phyloP scores from a whole-genome alignment of 176 grass and related monocot species.

The Cenchrus fungigraminus region DNA sequence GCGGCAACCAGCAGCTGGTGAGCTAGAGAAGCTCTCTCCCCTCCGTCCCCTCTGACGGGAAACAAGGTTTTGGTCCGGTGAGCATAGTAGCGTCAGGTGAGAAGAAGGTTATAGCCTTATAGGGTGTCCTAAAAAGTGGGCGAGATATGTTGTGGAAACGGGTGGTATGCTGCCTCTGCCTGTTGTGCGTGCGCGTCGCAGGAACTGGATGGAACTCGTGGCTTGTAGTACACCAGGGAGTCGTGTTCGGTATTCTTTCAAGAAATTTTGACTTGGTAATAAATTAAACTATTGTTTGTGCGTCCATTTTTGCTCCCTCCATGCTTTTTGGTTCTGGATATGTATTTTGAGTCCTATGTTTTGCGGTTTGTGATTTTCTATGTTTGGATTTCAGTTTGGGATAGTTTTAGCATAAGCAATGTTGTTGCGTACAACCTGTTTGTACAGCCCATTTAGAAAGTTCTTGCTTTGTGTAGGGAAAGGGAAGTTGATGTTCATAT shows the following conservation, averaged over 20 bases:
- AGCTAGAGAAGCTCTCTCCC: slow-evolving; percentile 53
- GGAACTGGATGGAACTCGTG: slow-evolving; percentile 34
- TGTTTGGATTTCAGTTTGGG: background rate
- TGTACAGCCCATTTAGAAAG: background rate
- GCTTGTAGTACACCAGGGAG: slow-evolving; percentile 50
- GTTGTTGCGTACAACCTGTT: background rate
- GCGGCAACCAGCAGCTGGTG: slow-evolving; percentile 70
- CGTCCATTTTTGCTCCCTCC: background rate
- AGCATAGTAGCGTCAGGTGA: slow-evolving; percentile 52
- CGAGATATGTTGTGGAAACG: slow-evolving; percentile 43
- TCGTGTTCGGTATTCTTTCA: slow-evolving; percentile 56
- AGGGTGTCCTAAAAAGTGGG: slow-evolving; percentile 47
- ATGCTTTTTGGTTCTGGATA: background rate
- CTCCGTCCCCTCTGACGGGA: slow-evolving; percentile 42
- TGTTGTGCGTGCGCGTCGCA: slow-evolving; percentile 27
- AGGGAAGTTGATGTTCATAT: background rate
- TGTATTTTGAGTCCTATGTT: background rate
- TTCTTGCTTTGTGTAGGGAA: background rate
- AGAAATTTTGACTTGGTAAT: slow-evolving; percentile 75
- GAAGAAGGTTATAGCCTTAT: slow-evolving; percentile 40
- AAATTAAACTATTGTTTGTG: slow-evolving; percentile 57
- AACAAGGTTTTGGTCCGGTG: slow-evolving; percentile 61
- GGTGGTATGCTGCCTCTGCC: slow-evolving; percentile 34
- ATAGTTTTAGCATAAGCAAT: background rate
- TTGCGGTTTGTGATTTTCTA: background rate